Conservation (phyloP, 176 grass and related monocot species). For the Eragrostis nindensis region DNA sequence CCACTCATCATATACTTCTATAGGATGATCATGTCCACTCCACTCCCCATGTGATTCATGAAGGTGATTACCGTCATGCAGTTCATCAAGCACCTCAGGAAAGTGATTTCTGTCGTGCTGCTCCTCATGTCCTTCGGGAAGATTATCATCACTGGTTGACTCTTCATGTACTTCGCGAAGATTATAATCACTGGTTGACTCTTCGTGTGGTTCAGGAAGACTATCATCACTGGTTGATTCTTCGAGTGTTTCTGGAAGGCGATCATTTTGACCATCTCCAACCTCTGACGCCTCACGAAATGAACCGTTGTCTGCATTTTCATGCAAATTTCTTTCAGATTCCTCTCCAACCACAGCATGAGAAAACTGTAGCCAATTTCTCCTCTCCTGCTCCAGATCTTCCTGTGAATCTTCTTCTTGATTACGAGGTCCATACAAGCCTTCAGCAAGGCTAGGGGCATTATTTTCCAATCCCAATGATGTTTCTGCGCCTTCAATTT, state of each 20-base stretch:
- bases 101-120: constrained; percentile 51
- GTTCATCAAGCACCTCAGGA: constrained; percentile 52
- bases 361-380: constrained; percentile 48
- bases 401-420: constrained; percentile 50
- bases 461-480: constrained; percentile 53
- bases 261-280: constrained; percentile 38
- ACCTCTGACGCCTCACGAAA: constrained; percentile 42
- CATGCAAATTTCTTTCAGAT: constrained; percentile 60
- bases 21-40: constrained; percentile 40
- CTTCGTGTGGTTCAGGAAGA: constrained; percentile 53
- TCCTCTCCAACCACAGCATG: constrained; percentile 42
- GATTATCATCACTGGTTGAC: constrained; percentile 50
- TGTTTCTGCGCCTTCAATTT: constrained; percentile 29
- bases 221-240: constrained; percentile 53
- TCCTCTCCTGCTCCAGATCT: constrained; percentile 45
- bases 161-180: constrained; percentile 56
- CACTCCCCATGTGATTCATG: constrained; percentile 56
- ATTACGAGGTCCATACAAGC: constrained; percentile 44
- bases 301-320: constrained; percentile 49
- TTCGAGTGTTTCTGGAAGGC: constrained; percentile 47
- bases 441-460: constrained; percentile 36
- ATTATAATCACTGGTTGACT: constrained; percentile 52
- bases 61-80: constrained; percentile 51
- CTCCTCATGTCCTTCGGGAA: constrained; percentile 51
- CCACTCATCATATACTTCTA: constrained; percentile 64